phyloP scores from a whole-genome alignment of 805 yeast genomes.

The Spathaspora passalidarum region DNA sequence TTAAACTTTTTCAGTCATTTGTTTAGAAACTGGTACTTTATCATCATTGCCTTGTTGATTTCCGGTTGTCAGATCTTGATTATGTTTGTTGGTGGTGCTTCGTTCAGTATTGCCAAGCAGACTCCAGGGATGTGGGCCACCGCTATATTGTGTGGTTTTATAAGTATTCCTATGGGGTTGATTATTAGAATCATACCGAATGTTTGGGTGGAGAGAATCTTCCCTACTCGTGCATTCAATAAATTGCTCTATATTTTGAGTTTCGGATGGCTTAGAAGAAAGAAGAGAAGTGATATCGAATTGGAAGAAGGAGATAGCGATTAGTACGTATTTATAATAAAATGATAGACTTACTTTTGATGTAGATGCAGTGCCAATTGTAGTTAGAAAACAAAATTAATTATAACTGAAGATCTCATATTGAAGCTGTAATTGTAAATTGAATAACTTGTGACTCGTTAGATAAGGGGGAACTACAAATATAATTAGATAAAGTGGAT shows the following conservation, averaged over 20 bases:
- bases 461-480: no score
- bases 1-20: conserved; percentile 82
- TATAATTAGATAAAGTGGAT: no score
- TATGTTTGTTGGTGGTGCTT: conserved; percentile 97
- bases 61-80: conserved; percentile 83
- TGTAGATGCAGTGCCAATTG: no score
- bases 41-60: conserved; percentile 67
- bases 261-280: conserved; percentile 31
- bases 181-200: conserved; percentile 83
- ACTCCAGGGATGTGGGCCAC: conserved; percentile 89
- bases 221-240: conserved; percentile 60
- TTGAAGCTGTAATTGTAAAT: no score
- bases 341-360: neutral
- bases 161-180: conserved; percentile 78
- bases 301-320: neutral
- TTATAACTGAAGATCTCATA: no score
- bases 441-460: no score
- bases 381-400: no score
- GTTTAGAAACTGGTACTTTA: conserved; percentile 78
- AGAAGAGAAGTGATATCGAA: conserved; percentile 11
- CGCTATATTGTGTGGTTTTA: conserved; percentile 75
- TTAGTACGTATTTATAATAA: neutral
- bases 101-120: conserved; percentile 78
- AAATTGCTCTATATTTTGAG: conserved; percentile 34
- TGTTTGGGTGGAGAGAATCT: conserved; percentile 57